Evolutionary conservation across 768 basidiomycete species (phyloP), one percentile per base, ranked within the genome.

Genomic region (Lentinula lateritia): DNA sequence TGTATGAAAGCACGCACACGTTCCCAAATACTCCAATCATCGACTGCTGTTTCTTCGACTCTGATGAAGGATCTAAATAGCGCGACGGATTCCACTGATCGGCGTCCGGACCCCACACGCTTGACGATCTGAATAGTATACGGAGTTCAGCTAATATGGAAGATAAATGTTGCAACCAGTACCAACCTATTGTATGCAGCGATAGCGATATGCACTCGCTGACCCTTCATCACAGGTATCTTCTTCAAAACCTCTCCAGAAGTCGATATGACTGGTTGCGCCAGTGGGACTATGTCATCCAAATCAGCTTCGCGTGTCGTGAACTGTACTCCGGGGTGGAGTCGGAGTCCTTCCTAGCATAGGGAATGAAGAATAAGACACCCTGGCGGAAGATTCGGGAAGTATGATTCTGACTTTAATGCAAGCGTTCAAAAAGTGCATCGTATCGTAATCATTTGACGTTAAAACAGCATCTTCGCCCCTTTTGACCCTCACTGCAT

Each of bases 271-370:
- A 79, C 68, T 13, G 77, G 74, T 56, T 67, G 66, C 9, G 75
- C 70, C 35, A 84, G 74, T 4, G 83, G 78, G 43, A 84, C 66
- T 16, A 67, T 60, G 54, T 80, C 76, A 61, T 83, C 81, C 46
- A 67, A 61, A 5, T 61, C 62, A 1, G 80, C 70, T 50, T 70
- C 65, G 15, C 79, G 72, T 48, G 71, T 65, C 18, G 70, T 71
- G 20, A 70, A 68, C 34, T 70, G 70, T 8, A 71, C 66, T 15
- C 71, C 71, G 50, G 76, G 73, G 60, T 74, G 71, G 57, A 68
- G 66, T 52, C 74, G 65, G 55, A 74, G 56, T 7, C 65, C 63
- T 64, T 76, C 74, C 74, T 75, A 53, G 32, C 12, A 34, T 42
- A 18, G 36, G 16, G 48, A 28, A 39, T 12, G 15, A 28, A 45